These are phyloP conservation scores for Perilla frutescens DNA, from an alignment of 257 asterid species.

Conservation along the genomic window DNA sequence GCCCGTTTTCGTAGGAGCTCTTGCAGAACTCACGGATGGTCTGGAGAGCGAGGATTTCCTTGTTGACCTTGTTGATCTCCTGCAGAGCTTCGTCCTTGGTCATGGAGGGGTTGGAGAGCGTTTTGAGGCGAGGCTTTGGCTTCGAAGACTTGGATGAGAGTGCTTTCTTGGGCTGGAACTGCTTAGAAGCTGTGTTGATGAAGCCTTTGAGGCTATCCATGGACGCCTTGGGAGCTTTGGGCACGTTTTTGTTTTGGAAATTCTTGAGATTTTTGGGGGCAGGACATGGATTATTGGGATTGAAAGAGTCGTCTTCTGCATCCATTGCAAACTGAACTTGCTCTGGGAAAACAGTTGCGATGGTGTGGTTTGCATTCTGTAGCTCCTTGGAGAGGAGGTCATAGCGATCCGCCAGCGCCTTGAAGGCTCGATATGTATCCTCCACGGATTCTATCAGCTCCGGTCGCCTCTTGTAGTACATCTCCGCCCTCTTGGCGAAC, in stretches of 20 bases:
- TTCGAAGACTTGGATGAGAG: slow-evolving; percentile 12
- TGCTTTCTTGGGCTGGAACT: slow-evolving; percentile 43
- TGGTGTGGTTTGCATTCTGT: slow-evolving; percentile 68
- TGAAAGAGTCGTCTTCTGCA: slow-evolving; percentile 42
- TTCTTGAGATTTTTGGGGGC: slow-evolving; percentile 25
- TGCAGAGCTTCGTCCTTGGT: slow-evolving; percentile 60
- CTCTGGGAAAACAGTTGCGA: slow-evolving; percentile 61
- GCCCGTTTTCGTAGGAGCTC: slow-evolving; percentile 81
- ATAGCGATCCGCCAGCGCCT: slow-evolving; percentile 85
- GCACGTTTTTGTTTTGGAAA: slow-evolving; percentile 20
- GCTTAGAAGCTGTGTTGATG: slow-evolving; percentile 43
- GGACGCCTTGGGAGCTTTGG: slow-evolving; percentile 57
- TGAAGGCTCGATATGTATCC: slow-evolving; percentile 72
- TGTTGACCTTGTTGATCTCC: slow-evolving; percentile 80
- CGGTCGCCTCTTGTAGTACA: slow-evolving; percentile 89
- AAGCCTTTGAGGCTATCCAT: slow-evolving; percentile 46
- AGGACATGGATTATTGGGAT: slow-evolving; percentile 8
- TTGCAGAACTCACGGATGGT: slow-evolving; percentile 86
- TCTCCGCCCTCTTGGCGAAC: slow-evolving; percentile 84
- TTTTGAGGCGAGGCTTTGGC: slow-evolving; percentile 22
- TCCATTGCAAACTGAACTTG: slow-evolving; percentile 53
- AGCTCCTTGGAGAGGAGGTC: slow-evolving; percentile 80
- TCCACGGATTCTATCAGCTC: slow-evolving; percentile 76
- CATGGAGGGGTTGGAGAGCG: slow-evolving; percentile 53
- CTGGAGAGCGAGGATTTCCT: slow-evolving; percentile 73